Evolutionary conservation across 352 stramenopile species (phyloP).

Genomic region (Pythium phragmiticola): DNA sequence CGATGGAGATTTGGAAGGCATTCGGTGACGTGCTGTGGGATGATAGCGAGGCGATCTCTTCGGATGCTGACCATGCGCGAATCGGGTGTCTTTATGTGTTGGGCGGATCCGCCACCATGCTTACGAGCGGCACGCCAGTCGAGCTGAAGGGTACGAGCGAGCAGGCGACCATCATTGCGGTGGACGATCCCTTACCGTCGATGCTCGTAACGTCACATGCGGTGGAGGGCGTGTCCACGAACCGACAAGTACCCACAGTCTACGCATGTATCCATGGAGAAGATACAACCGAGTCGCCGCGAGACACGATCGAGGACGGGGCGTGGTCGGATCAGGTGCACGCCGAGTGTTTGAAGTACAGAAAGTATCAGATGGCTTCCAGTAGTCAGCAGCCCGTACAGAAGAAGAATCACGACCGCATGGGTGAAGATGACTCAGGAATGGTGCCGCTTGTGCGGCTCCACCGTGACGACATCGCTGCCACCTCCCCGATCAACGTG

Average conservation of each 20-base stretch:
- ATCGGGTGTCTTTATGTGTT: constrained; percentile 22
- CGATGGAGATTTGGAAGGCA: not conserved
- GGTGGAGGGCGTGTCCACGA: not conserved
- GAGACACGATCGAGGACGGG: not conserved
- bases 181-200: constrained; percentile 1
- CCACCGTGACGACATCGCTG: constrained; percentile 21
- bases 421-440: not conserved
- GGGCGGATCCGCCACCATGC: not conserved
- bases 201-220: not conserved
- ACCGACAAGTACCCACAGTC: not conserved
- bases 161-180: constrained; percentile 13
- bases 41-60: not conserved
- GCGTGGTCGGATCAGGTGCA: constrained; percentile 5
- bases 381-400: not conserved
- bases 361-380: not conserved
- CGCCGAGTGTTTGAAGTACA: not conserved
- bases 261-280: constrained; percentile 8
- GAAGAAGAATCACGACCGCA: not conserved
- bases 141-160: constrained; percentile 18
- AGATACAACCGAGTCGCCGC: not conserved
- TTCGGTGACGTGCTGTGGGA: not conserved
- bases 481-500: not conserved
- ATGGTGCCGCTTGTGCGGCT: constrained; percentile 13
- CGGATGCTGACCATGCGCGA: not conserved
- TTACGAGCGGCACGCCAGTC: constrained; percentile 10